These are phyloP conservation scores for Knoxia roxburghii DNA, from an alignment of 257 asterid species.

Conservation along the genomic window DNA sequence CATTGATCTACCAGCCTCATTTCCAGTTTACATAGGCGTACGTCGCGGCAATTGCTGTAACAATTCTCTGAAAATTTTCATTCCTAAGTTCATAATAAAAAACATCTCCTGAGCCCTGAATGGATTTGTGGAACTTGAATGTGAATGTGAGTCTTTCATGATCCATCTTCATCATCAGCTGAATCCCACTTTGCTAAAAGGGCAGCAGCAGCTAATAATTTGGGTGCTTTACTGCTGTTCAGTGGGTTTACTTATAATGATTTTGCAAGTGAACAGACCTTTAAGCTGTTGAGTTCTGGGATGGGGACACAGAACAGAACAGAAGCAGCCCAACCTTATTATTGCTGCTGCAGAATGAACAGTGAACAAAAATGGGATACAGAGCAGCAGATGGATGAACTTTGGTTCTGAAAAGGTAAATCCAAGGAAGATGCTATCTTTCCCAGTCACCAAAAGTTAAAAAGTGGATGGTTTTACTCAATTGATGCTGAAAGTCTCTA, in stretches of 20 bases:
- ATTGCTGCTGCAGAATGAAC: background rate
- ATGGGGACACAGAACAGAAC: no score
- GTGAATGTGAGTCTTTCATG: background rate
- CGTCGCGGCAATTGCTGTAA: no score
- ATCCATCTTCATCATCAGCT: background rate
- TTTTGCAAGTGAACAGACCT: background rate
- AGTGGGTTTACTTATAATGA: background rate
- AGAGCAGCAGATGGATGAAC: background rate
- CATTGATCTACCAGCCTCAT: background rate
- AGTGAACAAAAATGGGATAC: constrained; percentile 4
- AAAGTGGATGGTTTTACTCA: background rate
- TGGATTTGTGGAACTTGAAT: background rate
- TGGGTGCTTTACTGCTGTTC: constrained; percentile 7
- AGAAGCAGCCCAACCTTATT: background rate
- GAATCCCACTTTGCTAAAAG: constrained; percentile 8
- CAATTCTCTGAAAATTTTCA: no score
- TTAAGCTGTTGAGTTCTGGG: background rate
- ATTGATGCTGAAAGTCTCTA: background rate
- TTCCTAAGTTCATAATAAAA: no score
- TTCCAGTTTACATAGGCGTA: no score
- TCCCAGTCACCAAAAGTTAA: background rate
- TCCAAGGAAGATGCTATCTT: constrained; percentile 18
- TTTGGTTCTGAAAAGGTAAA: background rate
- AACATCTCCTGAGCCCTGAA: no score
- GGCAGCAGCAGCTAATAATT: background rate